Evolutionary conservation across 352 stramenopile genomes (phyloP).

Genomic region (Aphanomyces stellatus): DNA sequence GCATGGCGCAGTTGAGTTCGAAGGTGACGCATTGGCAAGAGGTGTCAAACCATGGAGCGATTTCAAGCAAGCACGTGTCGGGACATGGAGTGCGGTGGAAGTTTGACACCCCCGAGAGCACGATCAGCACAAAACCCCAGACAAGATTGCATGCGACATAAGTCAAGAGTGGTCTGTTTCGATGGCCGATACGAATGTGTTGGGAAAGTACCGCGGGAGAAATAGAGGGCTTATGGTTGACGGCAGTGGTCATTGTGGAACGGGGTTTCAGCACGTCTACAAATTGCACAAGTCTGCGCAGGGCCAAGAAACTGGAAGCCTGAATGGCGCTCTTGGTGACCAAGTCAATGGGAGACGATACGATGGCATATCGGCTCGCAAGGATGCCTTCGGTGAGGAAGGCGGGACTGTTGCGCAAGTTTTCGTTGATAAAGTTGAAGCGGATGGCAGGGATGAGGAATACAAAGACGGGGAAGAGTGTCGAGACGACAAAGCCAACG

Average conservation of each 20-base stretch:
- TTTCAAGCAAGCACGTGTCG: neutral
- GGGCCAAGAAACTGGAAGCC: neutral
- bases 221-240: too few relatives aligned
- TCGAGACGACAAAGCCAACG: slow-evolving; percentile 3
- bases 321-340: neutral
- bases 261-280: too few relatives aligned
- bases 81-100: neutral
- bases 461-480: neutral
- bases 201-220: too few relatives aligned
- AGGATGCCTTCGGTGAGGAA: slow-evolving; percentile 6
- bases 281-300: too few relatives aligned
- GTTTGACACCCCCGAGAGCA: neutral
- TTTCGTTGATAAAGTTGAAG: neutral
- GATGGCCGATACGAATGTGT: too few relatives aligned
- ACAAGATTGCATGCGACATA: too few relatives aligned
- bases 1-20: neutral
- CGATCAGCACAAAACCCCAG: neutral
- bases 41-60: slow-evolving; percentile 3
- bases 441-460: neutral
- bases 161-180: too few relatives aligned
- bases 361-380: neutral
- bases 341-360: slow-evolving; percentile 5
- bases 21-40: slow-evolving; percentile 8
- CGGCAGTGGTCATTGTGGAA: too few relatives aligned
- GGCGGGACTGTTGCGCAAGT: neutral